These are phyloP conservation scores for Dictyophora rubrovolvata DNA, from an alignment of 768 basidiomycete genomes.

Conservation along the genomic window DNA sequence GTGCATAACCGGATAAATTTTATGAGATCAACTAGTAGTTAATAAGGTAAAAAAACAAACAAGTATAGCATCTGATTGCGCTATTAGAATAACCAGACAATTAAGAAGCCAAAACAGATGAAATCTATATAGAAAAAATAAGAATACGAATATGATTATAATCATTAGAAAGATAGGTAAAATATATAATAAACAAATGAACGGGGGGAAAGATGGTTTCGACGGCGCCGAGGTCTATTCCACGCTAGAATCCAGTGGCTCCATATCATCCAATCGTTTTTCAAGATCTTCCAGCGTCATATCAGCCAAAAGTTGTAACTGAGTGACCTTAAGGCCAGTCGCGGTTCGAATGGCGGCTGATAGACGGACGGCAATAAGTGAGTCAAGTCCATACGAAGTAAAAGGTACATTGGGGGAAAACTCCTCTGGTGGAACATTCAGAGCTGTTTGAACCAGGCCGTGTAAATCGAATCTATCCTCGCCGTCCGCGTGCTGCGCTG, in stretches of 20 bases:
- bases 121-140: not conserved
- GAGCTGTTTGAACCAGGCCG: not conserved
- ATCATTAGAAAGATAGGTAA: not conserved
- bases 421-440: not conserved
- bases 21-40: not conserved
- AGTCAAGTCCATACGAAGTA: slow-evolving; percentile 9
- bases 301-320: slow-evolving; percentile 9
- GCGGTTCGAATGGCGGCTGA: not conserved
- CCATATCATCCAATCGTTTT: not conserved
- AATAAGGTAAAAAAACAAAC: not conserved
- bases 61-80: not conserved
- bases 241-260: not conserved
- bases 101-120: not conserved
- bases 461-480: not conserved
- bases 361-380: not conserved
- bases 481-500: not conserved
- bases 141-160: not conserved
- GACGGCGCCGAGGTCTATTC: not conserved
- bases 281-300: slow-evolving; percentile 1
- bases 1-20: not conserved
- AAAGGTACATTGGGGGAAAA: slow-evolving; percentile 5
- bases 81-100: not conserved
- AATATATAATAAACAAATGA: not conserved
- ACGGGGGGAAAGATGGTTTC: not conserved
- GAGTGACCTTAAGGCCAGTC: not conserved